A percentile compares a stretch with the other conserved stretches of the same genome.
Conservation (phyloP, 1,139 yeast species). For the Sugiyamaella xylanicola region DNA sequence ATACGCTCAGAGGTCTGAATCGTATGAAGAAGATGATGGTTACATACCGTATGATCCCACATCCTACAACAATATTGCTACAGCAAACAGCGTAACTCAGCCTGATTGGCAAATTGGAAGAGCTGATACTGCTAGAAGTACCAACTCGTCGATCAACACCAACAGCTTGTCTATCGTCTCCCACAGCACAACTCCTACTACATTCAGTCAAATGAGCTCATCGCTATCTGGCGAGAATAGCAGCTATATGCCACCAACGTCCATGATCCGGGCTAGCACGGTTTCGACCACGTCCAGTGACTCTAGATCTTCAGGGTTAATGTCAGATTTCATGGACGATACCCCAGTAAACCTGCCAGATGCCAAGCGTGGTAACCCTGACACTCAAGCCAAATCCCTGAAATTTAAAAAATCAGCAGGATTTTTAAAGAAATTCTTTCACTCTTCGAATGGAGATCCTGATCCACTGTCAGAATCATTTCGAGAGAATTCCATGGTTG, state of each 20-base stretch:
- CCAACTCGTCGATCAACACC: slow-evolving; percentile 33
- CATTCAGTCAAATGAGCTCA: slow-evolving; percentile 42
- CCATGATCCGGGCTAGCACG: slow-evolving; percentile 13
- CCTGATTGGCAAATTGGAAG: slow-evolving; percentile 24
- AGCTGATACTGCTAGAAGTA: slow-evolving; percentile 34
- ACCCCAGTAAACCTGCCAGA: slow-evolving; percentile 34
- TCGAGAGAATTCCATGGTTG: slow-evolving; percentile 8
- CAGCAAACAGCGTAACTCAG: slow-evolving; percentile 5
- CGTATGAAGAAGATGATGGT: slow-evolving; percentile 28
- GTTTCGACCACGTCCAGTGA: slow-evolving; percentile 4
- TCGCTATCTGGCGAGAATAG: neutral
- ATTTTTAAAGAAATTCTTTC: slow-evolving; percentile 57
- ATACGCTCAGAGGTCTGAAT: neutral
- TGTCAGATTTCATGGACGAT: slow-evolving; percentile 24
- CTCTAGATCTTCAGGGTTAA: slow-evolving; percentile 3
- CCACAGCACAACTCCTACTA: slow-evolving; percentile 38
- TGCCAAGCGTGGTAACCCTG: slow-evolving; percentile 19
- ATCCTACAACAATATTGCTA: slow-evolving; percentile 30
- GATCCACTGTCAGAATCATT: neutral
- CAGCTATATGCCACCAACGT: neutral
- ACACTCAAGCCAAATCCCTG: slow-evolving; percentile 17
- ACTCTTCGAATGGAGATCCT: slow-evolving; percentile 21
- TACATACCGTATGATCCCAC: slow-evolving; percentile 37
- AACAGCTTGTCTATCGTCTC: slow-evolving; percentile 32
- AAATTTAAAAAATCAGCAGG: slow-evolving; percentile 46